Percentiles rank a stretch among this genome's conserved stretches.
These are phyloP conservation scores for Mrakia hoshinonis DNA, from an alignment of 768 basidiomycete genomes.

Conservation along the genomic window DNA sequence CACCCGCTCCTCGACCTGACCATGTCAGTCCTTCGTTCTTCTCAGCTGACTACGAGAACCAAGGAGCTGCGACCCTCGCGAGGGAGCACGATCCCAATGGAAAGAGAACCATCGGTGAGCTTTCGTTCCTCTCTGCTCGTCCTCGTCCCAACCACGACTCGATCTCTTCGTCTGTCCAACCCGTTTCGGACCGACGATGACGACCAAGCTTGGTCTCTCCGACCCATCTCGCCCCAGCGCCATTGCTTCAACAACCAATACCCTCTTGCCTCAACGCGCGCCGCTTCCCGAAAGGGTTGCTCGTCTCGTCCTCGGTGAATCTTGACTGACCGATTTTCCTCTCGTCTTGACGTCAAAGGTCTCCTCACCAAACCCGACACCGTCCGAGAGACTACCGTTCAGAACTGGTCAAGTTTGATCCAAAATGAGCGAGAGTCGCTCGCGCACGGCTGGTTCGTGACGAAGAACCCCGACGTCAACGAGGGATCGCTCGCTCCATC, in stretches of 20 bases:
- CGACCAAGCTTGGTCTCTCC: too few species aligned
- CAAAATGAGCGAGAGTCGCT: neutral
- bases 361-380: neutral
- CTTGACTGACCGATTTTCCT: too few species aligned
- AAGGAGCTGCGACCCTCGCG: neutral
- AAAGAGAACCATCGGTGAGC: neutral
- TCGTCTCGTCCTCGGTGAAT: too few species aligned
- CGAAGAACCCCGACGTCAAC: slow-evolving; percentile 2
- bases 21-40: too few species aligned
- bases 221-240: too few species aligned
- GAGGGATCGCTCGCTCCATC: neutral
- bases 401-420: neutral
- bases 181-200: too few species aligned
- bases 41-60: neutral
- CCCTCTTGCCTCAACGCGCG: too few species aligned
- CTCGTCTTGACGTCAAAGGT: too few species aligned
- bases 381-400: neutral
- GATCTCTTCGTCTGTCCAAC: too few species aligned
- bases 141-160: neutral
- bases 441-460: neutral
- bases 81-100: neutral
- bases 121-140: neutral
- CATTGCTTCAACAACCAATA: too few species aligned
- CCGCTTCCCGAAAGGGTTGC: too few species aligned
- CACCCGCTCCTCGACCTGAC: neutral